Conservation (phyloP, 768 basidiomycete genomes). For the Crassisporium funariophilum region DNA sequence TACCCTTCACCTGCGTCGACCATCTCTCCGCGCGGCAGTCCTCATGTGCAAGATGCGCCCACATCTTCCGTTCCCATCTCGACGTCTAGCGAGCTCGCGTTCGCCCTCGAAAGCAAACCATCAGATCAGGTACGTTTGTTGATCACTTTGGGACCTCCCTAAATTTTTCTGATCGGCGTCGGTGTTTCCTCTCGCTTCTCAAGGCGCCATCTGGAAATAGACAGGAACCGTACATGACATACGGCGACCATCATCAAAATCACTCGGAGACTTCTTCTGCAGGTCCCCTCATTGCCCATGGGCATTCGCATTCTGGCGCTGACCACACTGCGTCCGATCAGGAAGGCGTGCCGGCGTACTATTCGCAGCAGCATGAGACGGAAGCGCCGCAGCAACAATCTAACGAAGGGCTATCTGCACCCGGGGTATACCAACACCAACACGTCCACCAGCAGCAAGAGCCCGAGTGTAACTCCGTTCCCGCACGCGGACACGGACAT, state of each 20-base stretch:
- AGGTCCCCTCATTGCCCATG: neutral
- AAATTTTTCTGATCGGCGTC: neutral
- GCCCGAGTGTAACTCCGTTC: too few species aligned
- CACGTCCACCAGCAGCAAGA: too few species aligned
- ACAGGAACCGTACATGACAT: constrained; percentile 19
- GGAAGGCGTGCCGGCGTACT: neutral
- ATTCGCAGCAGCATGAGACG: neutral
- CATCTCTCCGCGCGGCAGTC: constrained; percentile 21
- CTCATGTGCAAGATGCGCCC: constrained; percentile 22
- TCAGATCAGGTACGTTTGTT: constrained; percentile 14
- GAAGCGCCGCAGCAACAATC: neutral
- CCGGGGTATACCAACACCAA: neutral
- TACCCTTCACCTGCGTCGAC: constrained; percentile 28
- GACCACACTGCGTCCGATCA: neutral
- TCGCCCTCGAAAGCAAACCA: constrained; percentile 25
- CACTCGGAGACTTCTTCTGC: neutral
- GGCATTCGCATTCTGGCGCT: neutral
- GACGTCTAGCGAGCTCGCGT: constrained; percentile 30
- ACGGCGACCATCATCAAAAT: constrained; percentile 12
- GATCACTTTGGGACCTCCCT: neutral
- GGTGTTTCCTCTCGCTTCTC: neutral
- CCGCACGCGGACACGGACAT: too few species aligned
- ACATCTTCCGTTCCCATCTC: constrained; percentile 21
- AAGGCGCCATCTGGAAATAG: constrained; percentile 1
- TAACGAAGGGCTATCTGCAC: too few species aligned